Conservation (phyloP, 73 alveolate species). For the Paramecium primaurelia region DNA sequence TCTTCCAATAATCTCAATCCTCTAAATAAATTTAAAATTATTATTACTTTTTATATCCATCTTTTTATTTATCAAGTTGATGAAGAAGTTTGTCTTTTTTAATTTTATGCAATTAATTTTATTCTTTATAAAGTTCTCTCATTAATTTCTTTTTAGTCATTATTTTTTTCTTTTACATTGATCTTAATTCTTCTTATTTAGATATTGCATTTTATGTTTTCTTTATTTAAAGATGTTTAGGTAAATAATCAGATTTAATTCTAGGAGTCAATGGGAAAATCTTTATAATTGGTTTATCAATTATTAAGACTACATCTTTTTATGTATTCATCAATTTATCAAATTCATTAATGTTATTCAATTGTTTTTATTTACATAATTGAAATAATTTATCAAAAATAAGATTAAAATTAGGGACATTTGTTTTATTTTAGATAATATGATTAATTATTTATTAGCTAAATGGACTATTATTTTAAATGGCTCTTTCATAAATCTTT, state of each 20-base stretch:
- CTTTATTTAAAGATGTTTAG: not conserved
- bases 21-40: not conserved
- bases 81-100: not conserved
- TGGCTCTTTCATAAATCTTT: not conserved
- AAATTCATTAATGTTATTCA: not conserved
- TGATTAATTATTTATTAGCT: not conserved
- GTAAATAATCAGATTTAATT: not conserved
- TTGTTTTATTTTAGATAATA: not conserved
- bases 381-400: not conserved
- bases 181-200: not conserved
- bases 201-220: not conserved
- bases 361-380: not conserved
- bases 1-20: not conserved
- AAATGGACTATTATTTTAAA: not conserved
- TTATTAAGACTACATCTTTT: not conserved
- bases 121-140: constrained; percentile 1
- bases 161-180: not conserved
- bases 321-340: not conserved
- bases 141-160: not conserved
- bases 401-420: not conserved
- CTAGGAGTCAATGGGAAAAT: constrained; percentile 27
- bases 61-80: not conserved
- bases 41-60: not conserved
- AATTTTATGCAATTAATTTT: constrained; percentile 22
- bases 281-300: not conserved